Conservation (phyloP, 306 rosid species). For the Quercus glauca region DNA sequence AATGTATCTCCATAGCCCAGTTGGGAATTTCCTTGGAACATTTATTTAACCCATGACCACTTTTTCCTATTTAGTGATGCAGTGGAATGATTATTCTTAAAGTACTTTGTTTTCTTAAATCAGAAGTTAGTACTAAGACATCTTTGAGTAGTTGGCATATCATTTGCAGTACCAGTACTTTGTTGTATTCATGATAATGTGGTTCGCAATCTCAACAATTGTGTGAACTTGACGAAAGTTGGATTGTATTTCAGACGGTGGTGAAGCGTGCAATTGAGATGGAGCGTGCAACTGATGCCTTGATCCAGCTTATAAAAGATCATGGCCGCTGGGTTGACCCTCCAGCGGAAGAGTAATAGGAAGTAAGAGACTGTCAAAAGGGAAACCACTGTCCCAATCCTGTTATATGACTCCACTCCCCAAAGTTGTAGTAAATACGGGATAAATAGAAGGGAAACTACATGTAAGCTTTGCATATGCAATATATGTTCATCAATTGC, state of each 20-base stretch:
- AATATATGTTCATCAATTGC: not conserved
- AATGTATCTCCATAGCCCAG: not conserved
- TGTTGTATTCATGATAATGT: not conserved
- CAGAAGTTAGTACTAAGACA: no score
- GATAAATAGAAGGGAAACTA: not conserved
- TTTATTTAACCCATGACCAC: not conserved
- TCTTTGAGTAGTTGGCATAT: no score
- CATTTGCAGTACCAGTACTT: not conserved
- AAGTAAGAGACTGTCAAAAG: constrained; percentile 6
- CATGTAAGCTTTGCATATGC: not conserved
- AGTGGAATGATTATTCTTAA: not conserved
- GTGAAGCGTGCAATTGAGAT: constrained; percentile 90
- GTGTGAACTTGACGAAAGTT: constrained; percentile 22
- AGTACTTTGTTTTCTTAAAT: no score
- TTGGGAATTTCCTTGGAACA: not conserved
- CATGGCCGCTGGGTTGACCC: constrained; percentile 96
- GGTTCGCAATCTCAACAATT: not conserved
- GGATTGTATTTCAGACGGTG: constrained; percentile 58
- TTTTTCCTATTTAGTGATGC: not conserved
- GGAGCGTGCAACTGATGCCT: constrained; percentile 91
- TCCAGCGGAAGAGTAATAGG: constrained; percentile 58
- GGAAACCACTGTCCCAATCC: not conserved
- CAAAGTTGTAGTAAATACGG: not conserved
- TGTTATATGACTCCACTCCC: not conserved
- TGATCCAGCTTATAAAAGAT: constrained; percentile 88